These are phyloP conservation scores for Pterocarpus santalinus DNA, from an alignment of 306 rosid species.

Conservation along the genomic window DNA sequence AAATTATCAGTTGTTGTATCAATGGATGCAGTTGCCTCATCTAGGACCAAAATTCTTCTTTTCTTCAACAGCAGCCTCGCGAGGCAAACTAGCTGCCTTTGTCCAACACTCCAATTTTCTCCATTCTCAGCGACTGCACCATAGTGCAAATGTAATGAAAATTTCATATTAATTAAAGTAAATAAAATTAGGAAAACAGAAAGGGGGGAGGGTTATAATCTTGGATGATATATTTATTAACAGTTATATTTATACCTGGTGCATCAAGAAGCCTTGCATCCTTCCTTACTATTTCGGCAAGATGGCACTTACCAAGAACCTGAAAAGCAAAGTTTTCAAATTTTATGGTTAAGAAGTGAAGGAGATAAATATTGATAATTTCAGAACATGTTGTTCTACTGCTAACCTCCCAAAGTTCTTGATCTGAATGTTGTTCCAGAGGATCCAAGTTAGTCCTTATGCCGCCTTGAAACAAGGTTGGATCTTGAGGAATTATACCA, in stretches of 20 bases:
- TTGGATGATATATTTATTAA: too few species aligned
- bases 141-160: neutral
- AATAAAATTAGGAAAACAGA: too few species aligned
- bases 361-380: conserved; percentile 4
- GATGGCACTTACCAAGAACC: too few species aligned
- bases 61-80: conserved; percentile 72
- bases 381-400: neutral
- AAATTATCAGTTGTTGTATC: conserved; percentile 66
- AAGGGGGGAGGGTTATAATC: too few species aligned
- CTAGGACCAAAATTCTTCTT: conserved; percentile 66
- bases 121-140: conserved; percentile 76
- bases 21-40: conserved; percentile 83
- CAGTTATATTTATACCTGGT: too few species aligned
- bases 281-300: too few species aligned
- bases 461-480: conserved; percentile 66
- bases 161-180: neutral
- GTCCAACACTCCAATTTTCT: conserved; percentile 86
- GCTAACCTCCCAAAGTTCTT: conserved; percentile 71
- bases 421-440: conserved; percentile 57
- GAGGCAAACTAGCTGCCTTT: conserved; percentile 77
- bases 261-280: too few species aligned
- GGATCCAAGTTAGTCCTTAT: conserved; percentile 66
- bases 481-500: conserved; percentile 77
- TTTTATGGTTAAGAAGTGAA: neutral
- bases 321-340: too few species aligned